phyloP scores from a whole-genome alignment of 208 protist genomes.

The Trichomonas gallinae region DNA sequence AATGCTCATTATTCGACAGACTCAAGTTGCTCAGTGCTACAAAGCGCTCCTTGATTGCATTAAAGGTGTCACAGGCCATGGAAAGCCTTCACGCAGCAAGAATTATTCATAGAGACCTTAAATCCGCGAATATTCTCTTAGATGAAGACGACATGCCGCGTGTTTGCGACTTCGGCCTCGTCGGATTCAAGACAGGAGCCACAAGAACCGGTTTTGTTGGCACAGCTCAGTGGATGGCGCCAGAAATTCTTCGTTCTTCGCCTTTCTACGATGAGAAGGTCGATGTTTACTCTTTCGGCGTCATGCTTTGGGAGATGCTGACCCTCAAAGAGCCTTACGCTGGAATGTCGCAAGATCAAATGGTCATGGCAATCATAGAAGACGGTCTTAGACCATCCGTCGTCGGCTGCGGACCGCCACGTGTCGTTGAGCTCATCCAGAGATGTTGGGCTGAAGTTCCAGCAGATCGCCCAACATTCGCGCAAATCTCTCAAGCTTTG shows the following conservation, averaged over 20 bases:
- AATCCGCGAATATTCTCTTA: slow-evolving; percentile 40
- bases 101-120: slow-evolving; percentile 46
- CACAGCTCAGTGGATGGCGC: slow-evolving; percentile 12
- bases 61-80: slow-evolving; percentile 38
- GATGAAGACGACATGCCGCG: not conserved
- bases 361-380: not conserved
- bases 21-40: not conserved
- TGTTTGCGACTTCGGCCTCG: not conserved
- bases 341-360: not conserved
- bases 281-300: slow-evolving; percentile 43
- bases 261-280: slow-evolving; percentile 36
- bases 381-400: not conserved
- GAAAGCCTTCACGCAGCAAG: slow-evolving; percentile 41
- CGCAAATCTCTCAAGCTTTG: not conserved
- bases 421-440: not conserved
- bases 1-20: not conserved
- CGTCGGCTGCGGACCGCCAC: not conserved
- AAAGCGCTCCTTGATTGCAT: slow-evolving; percentile 27
- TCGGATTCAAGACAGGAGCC: not conserved
- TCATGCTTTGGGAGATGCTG: slow-evolving; percentile 46
- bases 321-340: slow-evolving; percentile 33
- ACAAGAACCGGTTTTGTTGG: slow-evolving; percentile 16
- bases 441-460: not conserved
- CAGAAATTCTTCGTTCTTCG: not conserved
- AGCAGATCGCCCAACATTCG: not conserved